Evolutionary conservation across 768 basidiomycete species (phyloP).

Genomic region (Astraeus odoratus): DNA sequence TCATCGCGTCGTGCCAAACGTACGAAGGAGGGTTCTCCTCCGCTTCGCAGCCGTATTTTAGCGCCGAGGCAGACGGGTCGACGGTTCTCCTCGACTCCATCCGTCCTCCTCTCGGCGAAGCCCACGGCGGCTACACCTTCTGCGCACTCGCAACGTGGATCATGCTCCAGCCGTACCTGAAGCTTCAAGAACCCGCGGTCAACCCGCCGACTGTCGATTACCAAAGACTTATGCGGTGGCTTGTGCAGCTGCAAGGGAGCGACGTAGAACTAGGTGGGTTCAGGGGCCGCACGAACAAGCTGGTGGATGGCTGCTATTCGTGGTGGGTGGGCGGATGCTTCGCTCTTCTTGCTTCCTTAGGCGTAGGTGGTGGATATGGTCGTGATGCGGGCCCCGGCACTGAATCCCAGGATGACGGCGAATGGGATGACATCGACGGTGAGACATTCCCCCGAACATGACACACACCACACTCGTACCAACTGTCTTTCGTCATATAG

Average conservation of each 20-base stretch:
- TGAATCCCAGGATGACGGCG: constrained; percentile 26
- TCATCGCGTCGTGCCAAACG: constrained; percentile 88
- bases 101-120: constrained; percentile 83
- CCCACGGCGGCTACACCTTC: constrained; percentile 97
- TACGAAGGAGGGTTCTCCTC: constrained; percentile 95
- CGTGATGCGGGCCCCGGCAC: constrained; percentile 16
- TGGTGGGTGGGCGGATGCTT: constrained; percentile 98
- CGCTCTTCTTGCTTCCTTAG: constrained; percentile 59
- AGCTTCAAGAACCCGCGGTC: constrained; percentile 9
- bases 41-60: constrained; percentile 64
- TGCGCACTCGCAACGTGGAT: constrained; percentile 86
- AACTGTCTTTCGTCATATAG: constrained; percentile 31
- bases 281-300: constrained; percentile 88
- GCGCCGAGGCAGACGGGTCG: constrained; percentile 14
- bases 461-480: neutral
- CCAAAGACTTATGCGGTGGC: constrained; percentile 66
- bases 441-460: constrained; percentile 13
- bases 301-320: constrained; percentile 99
- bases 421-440: constrained; percentile 75
- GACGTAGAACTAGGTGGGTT: constrained; percentile 89
- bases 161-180: constrained; percentile 56
- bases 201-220: constrained; percentile 45
- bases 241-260: constrained; percentile 76
- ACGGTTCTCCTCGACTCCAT: constrained; percentile 34
- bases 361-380: constrained; percentile 32